Evolutionary conservation across 2,329 filamentous ascomycete species (phyloP), one percentile per base, ranked within the genome.

Genomic region (Beauveria sp.): DNA sequence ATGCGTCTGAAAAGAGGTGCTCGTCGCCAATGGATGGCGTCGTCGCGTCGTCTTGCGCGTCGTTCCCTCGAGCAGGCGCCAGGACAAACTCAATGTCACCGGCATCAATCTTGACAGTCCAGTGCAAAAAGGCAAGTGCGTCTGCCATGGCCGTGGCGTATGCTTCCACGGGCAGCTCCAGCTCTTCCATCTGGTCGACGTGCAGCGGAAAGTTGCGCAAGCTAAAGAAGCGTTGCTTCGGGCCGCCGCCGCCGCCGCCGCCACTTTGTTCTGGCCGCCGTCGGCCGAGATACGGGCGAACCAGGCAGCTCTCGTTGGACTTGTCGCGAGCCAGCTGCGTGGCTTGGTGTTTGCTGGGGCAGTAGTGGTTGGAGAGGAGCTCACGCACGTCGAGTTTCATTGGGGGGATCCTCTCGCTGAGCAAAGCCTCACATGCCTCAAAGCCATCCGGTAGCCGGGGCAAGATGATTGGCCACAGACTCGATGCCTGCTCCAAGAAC

Each of bases 61-160:
- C 30, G 30, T 4, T 2, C 10, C 3, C 30, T 14, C 30, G 8
- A 18, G 58, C 67, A 1, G 63, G 65, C 8, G 67, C 77, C 2
- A 85, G 73, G 0, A 85, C 82, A 64, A 84, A 84, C 54, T 85
- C 80, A 2, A 85, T 73, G 51, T 83, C 81, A 41, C 78, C 79
- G 0, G 75, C 81, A 63, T 85, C 80, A 0, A 82, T 66, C 12
- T 69, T 63, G 0, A 72, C 76, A 1, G 65, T 51, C 81, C 80
- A 85, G 62, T 82, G 77, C 55, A 84, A 69, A 3, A 79, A 70
- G 0, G 82, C 80, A 0, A 85, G 72, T 0, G 76, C 72, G 4
- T 80, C 73, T 0, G 77, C 83, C 75, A 85, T 82, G 0, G 70
- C 68, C 1, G 59, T 58, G 0, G 79, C 76, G 63, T 80, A 82